These are phyloP conservation scores for Fusarium equiseti DNA, from an alignment of 2,329 filamentous ascomycete genomes.

Conservation along the genomic window DNA sequence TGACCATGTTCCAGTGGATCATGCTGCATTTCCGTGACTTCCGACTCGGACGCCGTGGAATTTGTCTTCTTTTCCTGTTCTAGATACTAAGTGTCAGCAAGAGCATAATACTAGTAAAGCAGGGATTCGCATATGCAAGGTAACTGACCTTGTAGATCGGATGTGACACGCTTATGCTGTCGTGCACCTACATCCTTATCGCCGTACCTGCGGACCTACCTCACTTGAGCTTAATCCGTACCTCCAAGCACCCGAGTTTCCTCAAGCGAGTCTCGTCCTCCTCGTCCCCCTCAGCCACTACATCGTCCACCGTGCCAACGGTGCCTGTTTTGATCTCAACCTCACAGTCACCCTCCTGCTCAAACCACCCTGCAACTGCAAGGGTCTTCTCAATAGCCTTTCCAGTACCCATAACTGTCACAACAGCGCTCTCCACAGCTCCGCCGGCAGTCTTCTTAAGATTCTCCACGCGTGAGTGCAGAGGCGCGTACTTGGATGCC, in stretches of 20 bases:
- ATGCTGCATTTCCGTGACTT: conserved; percentile 25
- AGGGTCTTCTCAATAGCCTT: conserved; percentile 74
- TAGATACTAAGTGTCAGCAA: conserved; percentile 23
- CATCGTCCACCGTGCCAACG: conserved; percentile 75
- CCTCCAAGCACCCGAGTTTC: conserved; percentile 65
- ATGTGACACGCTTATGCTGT: conserved; percentile 10
- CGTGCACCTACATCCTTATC: conserved; percentile 19
- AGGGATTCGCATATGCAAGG: conserved; percentile 20
- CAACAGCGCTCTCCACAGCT: conserved; percentile 52
- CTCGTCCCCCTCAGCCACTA: conserved; percentile 59
- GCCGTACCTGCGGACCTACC: not conserved
- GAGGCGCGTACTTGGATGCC: conserved; percentile 61
- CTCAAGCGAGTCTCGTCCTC: conserved; percentile 58
- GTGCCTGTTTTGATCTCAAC: conserved; percentile 73
- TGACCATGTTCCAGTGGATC: conserved; percentile 12
- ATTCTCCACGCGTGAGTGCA: conserved; percentile 61
- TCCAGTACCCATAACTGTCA: conserved; percentile 74
- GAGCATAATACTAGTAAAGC: not conserved
- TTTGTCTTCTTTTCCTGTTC: not conserved
- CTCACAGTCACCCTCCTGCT: conserved; percentile 68
- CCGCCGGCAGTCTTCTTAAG: conserved; percentile 52
- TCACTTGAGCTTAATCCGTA: conserved; percentile 61
- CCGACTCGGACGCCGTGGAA: conserved; percentile 30
- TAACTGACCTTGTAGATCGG: conserved; percentile 20
- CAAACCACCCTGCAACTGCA: conserved; percentile 73